phyloP scores from a whole-genome alignment of 106 monocot genomes.

The Phalaenopsis equestris region DNA sequence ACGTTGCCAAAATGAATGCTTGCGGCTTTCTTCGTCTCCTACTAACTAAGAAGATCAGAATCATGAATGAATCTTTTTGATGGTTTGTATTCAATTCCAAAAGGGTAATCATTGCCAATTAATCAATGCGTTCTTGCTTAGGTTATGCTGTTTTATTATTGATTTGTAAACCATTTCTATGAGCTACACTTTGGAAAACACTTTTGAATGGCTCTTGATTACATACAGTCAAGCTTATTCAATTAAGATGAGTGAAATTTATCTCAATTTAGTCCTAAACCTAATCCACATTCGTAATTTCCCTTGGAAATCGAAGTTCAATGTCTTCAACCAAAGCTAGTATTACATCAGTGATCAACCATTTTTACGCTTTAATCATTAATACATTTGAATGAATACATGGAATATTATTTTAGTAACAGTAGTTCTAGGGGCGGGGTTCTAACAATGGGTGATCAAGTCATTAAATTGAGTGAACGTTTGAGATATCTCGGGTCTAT shows the following conservation, averaged over 20 bases:
- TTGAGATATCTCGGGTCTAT: no score
- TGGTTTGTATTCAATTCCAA: not conserved
- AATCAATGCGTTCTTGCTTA: not conserved
- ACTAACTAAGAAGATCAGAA: not conserved
- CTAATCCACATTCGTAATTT: no score
- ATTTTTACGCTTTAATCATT: no score
- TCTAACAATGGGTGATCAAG: no score
- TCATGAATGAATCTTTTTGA: not conserved
- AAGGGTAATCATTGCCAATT: not conserved
- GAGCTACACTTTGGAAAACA: not conserved
- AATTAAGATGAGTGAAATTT: not conserved
- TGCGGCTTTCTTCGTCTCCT: slow-evolving; percentile 63
- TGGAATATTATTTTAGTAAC: no score
- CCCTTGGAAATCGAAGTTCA: no score
- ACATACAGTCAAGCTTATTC: not conserved
- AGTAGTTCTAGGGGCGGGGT: no score
- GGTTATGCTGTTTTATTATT: no score
- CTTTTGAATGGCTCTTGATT: not conserved
- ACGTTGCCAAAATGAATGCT: slow-evolving; percentile 86
- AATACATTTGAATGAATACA: no score
- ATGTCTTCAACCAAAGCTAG: not conserved
- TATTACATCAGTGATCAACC: no score
- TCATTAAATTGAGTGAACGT: no score
- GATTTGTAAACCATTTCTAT: not conserved
- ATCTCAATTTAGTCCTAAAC: not conserved